Evolutionary conservation across 148 eudicot species (phyloP), one percentile per base, ranked within the genome.

Genomic region (Cornus florida): DNA sequence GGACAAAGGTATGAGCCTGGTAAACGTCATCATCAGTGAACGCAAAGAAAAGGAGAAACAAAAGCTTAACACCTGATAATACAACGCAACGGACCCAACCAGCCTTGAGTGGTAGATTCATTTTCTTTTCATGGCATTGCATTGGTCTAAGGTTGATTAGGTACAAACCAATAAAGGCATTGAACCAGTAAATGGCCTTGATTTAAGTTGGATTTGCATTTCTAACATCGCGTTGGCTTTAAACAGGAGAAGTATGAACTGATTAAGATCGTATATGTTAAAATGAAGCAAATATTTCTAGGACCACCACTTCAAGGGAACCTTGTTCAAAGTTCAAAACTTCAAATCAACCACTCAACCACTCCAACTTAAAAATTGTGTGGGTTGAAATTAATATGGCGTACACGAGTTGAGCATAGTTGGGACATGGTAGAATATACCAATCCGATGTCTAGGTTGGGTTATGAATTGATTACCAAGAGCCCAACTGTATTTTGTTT

Each of bases 1-100:
- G 11, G 86, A 78, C 67, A 78, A 78, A 20, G 73, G 77, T 56
- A 77, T 20, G 80, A 76, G 86, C 91, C 98, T 95, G 94, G 84
- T 71, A 84, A 75, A 79, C n/a, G 60, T 81, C 75, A 81, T 73
- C 31, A 71, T 70, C 73, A 84, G 76, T 50, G 69, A 46, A 80
- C 35, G 50, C 35, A 41, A 64, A 62, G 62, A 17, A 71, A 80
- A 17, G 11, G 43, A 8, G 41, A 22, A 71, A 62, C 41, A 53
- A 5, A 43, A 68, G 22, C 39, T 57, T 17, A 68, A 38, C 20
- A 71, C 32, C 66, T 12, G 24, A 69, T 71, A 22, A 70, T 35
- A 70, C 73, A 69, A 35, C 64, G 4, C 24, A 50, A 77, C 31
- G 50, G 66, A 53, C 32, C 72, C 67, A 32, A 69, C 28, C 66